Evolutionary conservation across 2,329 filamentous ascomycete species (phyloP).

Genomic region (Amesomyces nigricolor): DNA sequence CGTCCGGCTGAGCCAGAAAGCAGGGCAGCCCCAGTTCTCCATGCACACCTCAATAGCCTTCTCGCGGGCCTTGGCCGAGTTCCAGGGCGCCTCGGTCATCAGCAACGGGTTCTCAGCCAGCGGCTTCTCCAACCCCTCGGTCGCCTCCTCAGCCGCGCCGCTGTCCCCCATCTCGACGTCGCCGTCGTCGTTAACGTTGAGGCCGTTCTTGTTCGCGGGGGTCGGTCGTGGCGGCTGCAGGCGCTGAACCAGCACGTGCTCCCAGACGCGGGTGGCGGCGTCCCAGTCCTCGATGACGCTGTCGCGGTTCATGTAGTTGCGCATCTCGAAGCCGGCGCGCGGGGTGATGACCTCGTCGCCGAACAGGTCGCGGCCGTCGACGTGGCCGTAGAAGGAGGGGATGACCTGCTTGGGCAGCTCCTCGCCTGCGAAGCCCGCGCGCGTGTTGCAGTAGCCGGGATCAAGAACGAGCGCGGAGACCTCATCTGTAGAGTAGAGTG

Average conservation of each 20-base stretch:
- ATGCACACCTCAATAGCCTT: constrained; percentile 95
- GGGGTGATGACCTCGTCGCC: constrained; percentile 88
- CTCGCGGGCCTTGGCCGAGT: constrained; percentile 78
- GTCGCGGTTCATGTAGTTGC: constrained; percentile 86
- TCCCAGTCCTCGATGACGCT: constrained; percentile 97
- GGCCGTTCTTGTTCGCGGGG: constrained; percentile 66
- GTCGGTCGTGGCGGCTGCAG: constrained; percentile 71
- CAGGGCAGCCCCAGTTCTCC: constrained; percentile 92
- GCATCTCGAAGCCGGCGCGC: constrained; percentile 69
- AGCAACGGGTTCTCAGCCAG: constrained; percentile 85
- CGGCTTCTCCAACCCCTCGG: constrained; percentile 60
- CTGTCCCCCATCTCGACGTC: constrained; percentile 54
- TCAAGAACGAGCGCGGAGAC: constrained; percentile 96
- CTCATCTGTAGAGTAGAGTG: constrained; percentile 60
- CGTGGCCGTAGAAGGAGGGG: constrained; percentile 78
- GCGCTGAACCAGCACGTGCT: constrained; percentile 82
- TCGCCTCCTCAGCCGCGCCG: constrained; percentile 28
- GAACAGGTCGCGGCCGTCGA: constrained; percentile 60
- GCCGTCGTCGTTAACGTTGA: constrained; percentile 60
- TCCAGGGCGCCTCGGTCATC: constrained; percentile 94
- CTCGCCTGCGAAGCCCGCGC: constrained; percentile 95
- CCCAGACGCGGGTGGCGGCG: constrained; percentile 80
- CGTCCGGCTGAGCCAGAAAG: constrained; percentile 86
- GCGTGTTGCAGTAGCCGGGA: constrained; percentile 82
- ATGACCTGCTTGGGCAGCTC: constrained; percentile 92